Percentiles rank a stretch among this genome's conserved stretches.
Evolutionary conservation across 2,329 filamentous ascomycete genomes (phyloP).

Genomic region (Colletotrichum lupini): DNA sequence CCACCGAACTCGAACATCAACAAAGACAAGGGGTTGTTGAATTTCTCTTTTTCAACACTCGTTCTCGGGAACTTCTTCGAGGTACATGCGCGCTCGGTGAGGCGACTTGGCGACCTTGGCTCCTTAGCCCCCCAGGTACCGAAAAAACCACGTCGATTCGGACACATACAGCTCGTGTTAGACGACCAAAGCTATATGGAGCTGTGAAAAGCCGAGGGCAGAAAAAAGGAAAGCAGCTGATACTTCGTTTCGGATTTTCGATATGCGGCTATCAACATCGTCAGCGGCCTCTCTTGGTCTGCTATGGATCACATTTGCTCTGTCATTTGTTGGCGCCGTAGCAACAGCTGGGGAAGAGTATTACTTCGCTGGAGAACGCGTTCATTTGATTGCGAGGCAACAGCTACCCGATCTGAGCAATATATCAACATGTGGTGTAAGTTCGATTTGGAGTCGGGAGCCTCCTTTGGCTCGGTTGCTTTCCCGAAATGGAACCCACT

Average conservation of each 20-base stretch:
- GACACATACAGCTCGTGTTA: not conserved
- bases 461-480: not conserved
- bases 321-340: not conserved
- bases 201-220: not conserved
- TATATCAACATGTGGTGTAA: constrained; percentile 26
- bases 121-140: not conserved
- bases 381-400: constrained; percentile 12
- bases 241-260: not conserved
- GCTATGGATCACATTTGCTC: not conserved
- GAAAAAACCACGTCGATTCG: not conserved
- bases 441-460: not conserved
- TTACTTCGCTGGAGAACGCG: not conserved
- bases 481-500: not conserved
- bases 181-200: constrained; percentile 13
- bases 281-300: constrained; percentile 9
- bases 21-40: too few species aligned
- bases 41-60: not conserved
- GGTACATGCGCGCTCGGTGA: constrained; percentile 11
- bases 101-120: constrained; percentile 12
- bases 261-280: constrained; percentile 1
- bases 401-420: constrained; percentile 28
- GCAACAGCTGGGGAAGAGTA: not conserved
- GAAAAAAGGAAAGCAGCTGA: not conserved
- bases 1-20: not conserved
- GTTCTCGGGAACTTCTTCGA: not conserved